Conservation (phyloP, 148 eudicot species). For the Rhododendron simsii region DNA sequence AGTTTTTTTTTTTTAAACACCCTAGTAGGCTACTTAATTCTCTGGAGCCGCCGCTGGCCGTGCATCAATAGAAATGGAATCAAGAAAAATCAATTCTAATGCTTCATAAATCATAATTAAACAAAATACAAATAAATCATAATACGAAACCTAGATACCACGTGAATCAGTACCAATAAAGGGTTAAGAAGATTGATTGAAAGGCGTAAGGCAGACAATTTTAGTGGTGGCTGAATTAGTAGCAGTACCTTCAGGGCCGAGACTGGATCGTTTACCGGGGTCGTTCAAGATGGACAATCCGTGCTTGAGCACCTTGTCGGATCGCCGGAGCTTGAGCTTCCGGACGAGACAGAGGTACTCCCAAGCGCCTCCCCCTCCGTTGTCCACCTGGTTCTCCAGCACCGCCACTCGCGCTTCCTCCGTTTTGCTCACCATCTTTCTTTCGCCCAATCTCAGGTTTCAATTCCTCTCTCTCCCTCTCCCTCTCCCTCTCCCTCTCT, state of each 20-base stretch:
- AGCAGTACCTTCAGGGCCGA: slow-evolving; percentile 65
- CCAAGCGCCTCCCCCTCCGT: slow-evolving; percentile 92
- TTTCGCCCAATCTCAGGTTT: background rate
- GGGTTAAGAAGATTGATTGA: background rate
- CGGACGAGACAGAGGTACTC: slow-evolving; percentile 70
- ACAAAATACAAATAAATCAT: no score
- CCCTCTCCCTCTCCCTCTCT: background rate
- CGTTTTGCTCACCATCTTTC: slow-evolving; percentile 68
- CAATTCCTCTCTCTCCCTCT: background rate
- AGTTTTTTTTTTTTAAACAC: background rate
- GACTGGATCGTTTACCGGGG: slow-evolving; percentile 66
- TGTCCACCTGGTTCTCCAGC: slow-evolving; percentile 77
- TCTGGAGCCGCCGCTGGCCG: background rate
- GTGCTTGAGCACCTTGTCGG: slow-evolving; percentile 71
- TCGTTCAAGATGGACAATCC: slow-evolving; percentile 67
- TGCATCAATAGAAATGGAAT: background rate
- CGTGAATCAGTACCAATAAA: background rate
- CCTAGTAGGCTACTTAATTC: no score
- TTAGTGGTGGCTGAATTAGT: background rate
- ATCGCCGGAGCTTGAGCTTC: slow-evolving; percentile 82
- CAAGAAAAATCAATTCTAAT: background rate
- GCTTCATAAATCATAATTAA: background rate
- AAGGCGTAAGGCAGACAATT: background rate
- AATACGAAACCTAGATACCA: background rate
- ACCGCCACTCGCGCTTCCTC: slow-evolving; percentile 61